Evolutionary conservation across 2,329 filamentous ascomycete genomes (phyloP), one percentile per base, ranked within the genome.

Genomic region (Aspergillus tamarii): DNA sequence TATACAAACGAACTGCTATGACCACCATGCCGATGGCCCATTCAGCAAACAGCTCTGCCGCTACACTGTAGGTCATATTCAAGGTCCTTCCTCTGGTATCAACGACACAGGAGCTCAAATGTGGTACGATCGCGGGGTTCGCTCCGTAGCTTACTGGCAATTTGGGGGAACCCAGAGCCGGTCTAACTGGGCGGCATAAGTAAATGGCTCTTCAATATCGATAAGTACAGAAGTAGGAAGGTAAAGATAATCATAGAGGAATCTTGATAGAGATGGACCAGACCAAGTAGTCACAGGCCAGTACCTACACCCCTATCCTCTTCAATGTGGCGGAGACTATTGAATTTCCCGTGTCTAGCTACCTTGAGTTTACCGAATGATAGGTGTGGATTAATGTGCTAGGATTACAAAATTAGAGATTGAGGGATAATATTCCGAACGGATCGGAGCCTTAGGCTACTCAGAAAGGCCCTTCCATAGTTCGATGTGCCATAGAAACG

Each of bases 11-110:
- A 26, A 68, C 26, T 19, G 34, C 59, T 43, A 64, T 61, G 23
- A 70, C 36, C 12, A 68, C 26, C n/a, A 68, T 52, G 2, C 67
- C 67, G 36, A 69, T 64, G 19, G 64, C 64, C 62, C 64, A 68
- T 53, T 69, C 66, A 10, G 63, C 57, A 23, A 68, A 69, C 39
- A 69, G 61, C 56, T 69, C 67, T 7, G 66, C 63, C 6, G 59
- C 45, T 5, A 68, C 43, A 57, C 62, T 69, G 60, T 68, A 69
- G 26, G 45, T 53, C 66, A 68, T 68, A 0, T 21, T 58, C 14
- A 9, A 48, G 8, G 11, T 34, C 30, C 26, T 5, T 39, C 8
- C 4, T 39, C n/a, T 23, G 7, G n/a, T 55, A 26, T 5, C 26
- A 50, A 53, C 32, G 28, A n/a, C 2, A 30, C 19, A 4, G 32